Percentiles rank a stretch among this genome's conserved stretches.
Evolutionary conservation across 2,329 filamentous ascomycete genomes (phyloP).

Genomic region (Lachnellula hyalina): DNA sequence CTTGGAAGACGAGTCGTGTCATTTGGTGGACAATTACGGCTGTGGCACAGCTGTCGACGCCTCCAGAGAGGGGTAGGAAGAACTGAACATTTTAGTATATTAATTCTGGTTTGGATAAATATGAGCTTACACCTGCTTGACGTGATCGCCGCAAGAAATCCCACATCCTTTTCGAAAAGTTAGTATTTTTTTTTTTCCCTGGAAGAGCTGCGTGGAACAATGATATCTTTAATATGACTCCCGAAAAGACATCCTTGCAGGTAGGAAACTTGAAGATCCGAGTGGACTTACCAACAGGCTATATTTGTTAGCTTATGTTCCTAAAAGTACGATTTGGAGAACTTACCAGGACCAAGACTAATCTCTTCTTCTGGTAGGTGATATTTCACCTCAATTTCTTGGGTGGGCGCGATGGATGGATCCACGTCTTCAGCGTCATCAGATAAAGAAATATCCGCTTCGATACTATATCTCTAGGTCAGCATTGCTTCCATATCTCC

Average conservation of each 20-base stretch:
- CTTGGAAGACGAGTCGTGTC: constrained; percentile 50
- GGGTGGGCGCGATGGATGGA: constrained; percentile 34
- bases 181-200: background rate
- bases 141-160: constrained; percentile 50
- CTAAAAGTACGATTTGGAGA: no score
- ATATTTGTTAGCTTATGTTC: no score
- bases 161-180: constrained; percentile 41
- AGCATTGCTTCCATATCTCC: no score
- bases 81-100: constrained; percentile 28
- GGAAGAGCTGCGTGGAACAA: no score
- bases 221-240: no score
- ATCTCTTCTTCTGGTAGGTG: constrained; percentile 64
- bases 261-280: no score
- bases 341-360: constrained; percentile 44
- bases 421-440: constrained; percentile 38
- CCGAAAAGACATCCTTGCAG: no score
- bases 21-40: constrained; percentile 39
- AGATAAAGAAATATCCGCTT: constrained; percentile 40
- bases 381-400: constrained; percentile 45
- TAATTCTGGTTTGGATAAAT: no score
- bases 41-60: constrained; percentile 56
- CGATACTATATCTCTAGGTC: constrained; percentile 19
- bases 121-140: constrained; percentile 35
- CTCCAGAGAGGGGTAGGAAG: constrained; percentile 52
- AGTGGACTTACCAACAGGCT: no score